These are phyloP conservation scores for Cladosporium phlei DNA, from an alignment of 2,329 filamentous ascomycete species.

Conservation along the genomic window DNA sequence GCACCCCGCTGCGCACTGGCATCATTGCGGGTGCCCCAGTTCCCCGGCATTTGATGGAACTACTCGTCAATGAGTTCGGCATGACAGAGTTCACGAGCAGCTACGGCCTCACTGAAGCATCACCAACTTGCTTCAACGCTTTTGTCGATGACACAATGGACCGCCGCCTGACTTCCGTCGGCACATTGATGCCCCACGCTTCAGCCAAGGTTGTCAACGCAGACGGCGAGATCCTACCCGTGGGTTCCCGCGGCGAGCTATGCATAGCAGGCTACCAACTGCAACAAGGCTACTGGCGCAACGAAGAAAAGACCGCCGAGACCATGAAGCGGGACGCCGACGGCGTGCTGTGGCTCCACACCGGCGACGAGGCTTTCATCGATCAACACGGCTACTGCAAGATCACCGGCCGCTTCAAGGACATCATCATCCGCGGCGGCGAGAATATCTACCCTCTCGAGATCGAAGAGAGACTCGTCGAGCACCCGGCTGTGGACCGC, in stretches of 20 bases:
- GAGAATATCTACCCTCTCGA: slow-evolving; percentile 55
- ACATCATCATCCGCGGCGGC: slow-evolving; percentile 48
- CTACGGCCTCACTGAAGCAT: slow-evolving; percentile 67
- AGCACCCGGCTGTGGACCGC: slow-evolving; percentile 24
- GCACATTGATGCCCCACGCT: slow-evolving; percentile 67
- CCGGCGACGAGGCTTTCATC: slow-evolving; percentile 54
- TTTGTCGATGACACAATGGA: slow-evolving; percentile 67
- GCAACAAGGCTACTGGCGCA: slow-evolving; percentile 61
- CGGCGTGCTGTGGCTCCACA: slow-evolving; percentile 57
- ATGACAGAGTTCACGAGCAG: slow-evolving; percentile 64
- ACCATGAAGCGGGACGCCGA: slow-evolving; percentile 47
- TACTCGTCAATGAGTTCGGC: slow-evolving; percentile 64
- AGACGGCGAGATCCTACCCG: slow-evolving; percentile 59
- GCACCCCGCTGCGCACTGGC: slow-evolving; percentile 58
- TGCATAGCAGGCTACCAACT: slow-evolving; percentile 75
- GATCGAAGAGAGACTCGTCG: slow-evolving; percentile 29
- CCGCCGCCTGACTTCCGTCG: slow-evolving; percentile 65
- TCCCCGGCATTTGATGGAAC: slow-evolving; percentile 68
- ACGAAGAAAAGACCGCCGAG: slow-evolving; percentile 69
- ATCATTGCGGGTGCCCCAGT: slow-evolving; percentile 77
- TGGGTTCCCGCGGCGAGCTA: slow-evolving; percentile 67
- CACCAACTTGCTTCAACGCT: slow-evolving; percentile 75
- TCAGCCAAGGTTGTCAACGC: slow-evolving; percentile 72
- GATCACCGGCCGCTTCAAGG: slow-evolving; percentile 30
- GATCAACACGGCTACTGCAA: slow-evolving; percentile 41